Evolutionary conservation across 2,329 filamentous ascomycete species (phyloP).

Genomic region (Pseudocercospora fuligena): DNA sequence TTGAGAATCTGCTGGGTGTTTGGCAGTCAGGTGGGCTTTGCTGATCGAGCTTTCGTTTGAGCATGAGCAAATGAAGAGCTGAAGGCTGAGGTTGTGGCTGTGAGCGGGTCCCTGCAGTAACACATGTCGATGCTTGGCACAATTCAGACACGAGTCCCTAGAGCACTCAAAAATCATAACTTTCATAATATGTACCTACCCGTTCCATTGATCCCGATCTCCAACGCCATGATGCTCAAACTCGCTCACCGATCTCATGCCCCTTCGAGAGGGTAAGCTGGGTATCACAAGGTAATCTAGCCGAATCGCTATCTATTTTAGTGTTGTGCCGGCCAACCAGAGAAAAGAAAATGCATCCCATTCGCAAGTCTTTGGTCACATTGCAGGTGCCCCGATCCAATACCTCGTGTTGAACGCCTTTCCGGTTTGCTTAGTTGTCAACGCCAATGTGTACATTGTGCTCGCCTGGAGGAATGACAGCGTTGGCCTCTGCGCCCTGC

Average conservation of each 20-base stretch:
- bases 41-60: background rate
- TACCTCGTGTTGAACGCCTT: background rate
- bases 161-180: background rate
- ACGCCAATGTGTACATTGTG: conserved; percentile 65
- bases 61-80: too few relatives aligned
- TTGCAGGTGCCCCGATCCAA: background rate
- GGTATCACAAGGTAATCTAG: conserved; percentile 10
- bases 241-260: conserved; percentile 5
- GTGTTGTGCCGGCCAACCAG: background rate
- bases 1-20: background rate
- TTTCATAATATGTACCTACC: conserved; percentile 1
- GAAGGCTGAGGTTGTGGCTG: background rate
- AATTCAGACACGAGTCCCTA: too few relatives aligned
- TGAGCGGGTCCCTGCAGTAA: background rate
- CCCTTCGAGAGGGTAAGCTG: background rate
- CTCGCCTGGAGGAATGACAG: conserved; percentile 63
- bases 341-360: conserved; percentile 7
- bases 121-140: background rate
- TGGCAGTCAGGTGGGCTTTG: background rate
- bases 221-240: background rate
- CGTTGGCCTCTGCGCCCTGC: conserved; percentile 60
- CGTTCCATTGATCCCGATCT: background rate
- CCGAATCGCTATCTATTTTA: conserved; percentile 2
- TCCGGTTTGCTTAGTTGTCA: conserved; percentile 56
- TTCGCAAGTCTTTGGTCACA: conserved; percentile 1